Percentiles rank a stretch among this genome's conserved stretches.
phyloP scores from a whole-genome alignment of 768 basidiomycete genomes.

The Jaapia argillacea region DNA sequence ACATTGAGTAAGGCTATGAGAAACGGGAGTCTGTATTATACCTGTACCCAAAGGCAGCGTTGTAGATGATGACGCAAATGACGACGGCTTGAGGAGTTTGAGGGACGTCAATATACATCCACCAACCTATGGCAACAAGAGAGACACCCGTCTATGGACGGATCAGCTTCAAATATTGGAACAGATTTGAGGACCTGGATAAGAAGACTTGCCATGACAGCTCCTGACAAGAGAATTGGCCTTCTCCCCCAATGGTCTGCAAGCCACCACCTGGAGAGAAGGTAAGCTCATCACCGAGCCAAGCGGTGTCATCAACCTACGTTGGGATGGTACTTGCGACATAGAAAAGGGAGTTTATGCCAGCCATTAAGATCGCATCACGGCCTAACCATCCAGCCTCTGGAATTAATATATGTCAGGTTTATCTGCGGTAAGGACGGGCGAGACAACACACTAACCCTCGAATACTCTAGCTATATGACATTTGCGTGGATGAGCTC shows the following conservation, averaged over 20 bases:
- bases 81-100: constrained; percentile 85
- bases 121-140: constrained; percentile 78
- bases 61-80: constrained; percentile 81
- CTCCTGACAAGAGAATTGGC: constrained; percentile 78
- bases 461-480: constrained; percentile 78
- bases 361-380: constrained; percentile 92
- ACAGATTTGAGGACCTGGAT: too few relatives aligned
- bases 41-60: constrained; percentile 90
- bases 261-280: constrained; percentile 72
- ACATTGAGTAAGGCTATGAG: constrained; percentile 2
- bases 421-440: constrained; percentile 2
- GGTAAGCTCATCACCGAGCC: constrained; percentile 5
- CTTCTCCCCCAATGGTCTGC: constrained; percentile 89
- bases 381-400: constrained; percentile 95
- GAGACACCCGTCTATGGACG: constrained; percentile 77
- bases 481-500: background rate
- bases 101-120: constrained; percentile 85
- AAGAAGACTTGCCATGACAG: constrained; percentile 50
- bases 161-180: too few relatives aligned
- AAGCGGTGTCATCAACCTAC: constrained; percentile 28
- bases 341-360: constrained; percentile 83
- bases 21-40: constrained; percentile 14
- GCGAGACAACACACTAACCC: constrained; percentile 32
- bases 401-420: constrained; percentile 26
- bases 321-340: constrained; percentile 74